A percentile compares a stretch with the other conserved stretches of the same genome.
Conservation (phyloP, 208 protist species). For the Crithidia acanthocephali region DNA sequence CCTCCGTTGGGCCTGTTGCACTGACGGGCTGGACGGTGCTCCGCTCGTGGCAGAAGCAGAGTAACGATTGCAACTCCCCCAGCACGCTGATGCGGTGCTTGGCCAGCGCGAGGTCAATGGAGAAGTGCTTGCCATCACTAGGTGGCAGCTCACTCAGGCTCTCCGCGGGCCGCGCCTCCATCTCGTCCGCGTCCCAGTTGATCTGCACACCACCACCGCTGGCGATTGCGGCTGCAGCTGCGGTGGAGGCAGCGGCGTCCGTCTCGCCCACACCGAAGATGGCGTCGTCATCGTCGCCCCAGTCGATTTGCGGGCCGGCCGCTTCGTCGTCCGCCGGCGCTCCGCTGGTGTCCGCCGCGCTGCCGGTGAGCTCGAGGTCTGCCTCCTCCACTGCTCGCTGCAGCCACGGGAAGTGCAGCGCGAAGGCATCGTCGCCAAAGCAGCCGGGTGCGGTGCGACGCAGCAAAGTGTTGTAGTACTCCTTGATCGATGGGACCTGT, state of each 20-base stretch:
- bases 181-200: slow-evolving; percentile 38
- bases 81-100: slow-evolving; percentile 50
- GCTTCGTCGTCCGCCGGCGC: background rate
- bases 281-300: slow-evolving; percentile 62
- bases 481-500: slow-evolving; percentile 36
- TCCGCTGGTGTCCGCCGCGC: background rate
- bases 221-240: too few relatives aligned
- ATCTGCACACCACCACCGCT: slow-evolving; percentile 29
- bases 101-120: slow-evolving; percentile 41
- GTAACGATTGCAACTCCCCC: slow-evolving; percentile 48
- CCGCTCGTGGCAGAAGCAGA: slow-evolving; percentile 64
- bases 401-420: slow-evolving; percentile 68
- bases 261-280: background rate
- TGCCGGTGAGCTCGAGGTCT: slow-evolving; percentile 3
- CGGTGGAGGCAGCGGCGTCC: slow-evolving; percentile 2
- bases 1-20: slow-evolving; percentile 6
- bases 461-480: slow-evolving; percentile 45
- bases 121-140: slow-evolving; percentile 36
- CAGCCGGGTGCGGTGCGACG: slow-evolving; percentile 34
- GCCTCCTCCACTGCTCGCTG: slow-evolving; percentile 35
- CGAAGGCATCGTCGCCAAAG: slow-evolving; percentile 43
- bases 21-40: slow-evolving; percentile 12
- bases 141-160: slow-evolving; percentile 28
- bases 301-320: slow-evolving; percentile 59
- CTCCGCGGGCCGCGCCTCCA: slow-evolving; percentile 20